Percentiles rank a stretch among this genome's conserved stretches.
Evolutionary conservation across 306 rosid species (phyloP).

Genomic region (Hylodesmum podocarpum): DNA sequence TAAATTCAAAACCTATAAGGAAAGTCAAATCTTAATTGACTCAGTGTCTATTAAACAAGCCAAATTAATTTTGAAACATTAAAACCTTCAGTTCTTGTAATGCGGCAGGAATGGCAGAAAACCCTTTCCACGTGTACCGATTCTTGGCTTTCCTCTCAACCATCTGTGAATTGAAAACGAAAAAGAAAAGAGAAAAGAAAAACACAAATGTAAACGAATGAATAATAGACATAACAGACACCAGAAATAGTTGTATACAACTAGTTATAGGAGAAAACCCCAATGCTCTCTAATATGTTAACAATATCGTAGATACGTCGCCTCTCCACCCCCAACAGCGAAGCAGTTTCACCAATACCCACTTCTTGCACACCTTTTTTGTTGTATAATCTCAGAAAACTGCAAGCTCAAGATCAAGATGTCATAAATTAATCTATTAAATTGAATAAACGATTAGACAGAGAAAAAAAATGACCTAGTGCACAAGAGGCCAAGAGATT

Average conservation of each 20-base stretch:
- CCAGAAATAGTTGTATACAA: not conserved
- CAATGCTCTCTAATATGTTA: slow-evolving; percentile 73
- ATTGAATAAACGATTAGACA: not conserved
- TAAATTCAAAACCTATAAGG: slow-evolving; percentile 10
- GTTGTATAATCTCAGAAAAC: slow-evolving; percentile 65
- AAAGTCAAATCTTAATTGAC: not conserved
- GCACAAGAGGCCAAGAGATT: slow-evolving; percentile 79
- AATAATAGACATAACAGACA: not conserved
- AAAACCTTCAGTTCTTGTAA: slow-evolving; percentile 67
- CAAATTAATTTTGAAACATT: not conserved
- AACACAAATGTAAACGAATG: not conserved
- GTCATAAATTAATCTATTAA: not conserved
- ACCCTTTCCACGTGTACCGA: slow-evolving; percentile 84
- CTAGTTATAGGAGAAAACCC: slow-evolving; percentile 29
- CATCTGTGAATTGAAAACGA: slow-evolving; percentile 44
- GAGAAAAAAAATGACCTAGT: slow-evolving; percentile 49
- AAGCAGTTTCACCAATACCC: slow-evolving; percentile 79
- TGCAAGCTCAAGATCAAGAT: not conserved
- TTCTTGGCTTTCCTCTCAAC: slow-evolving; percentile 74
- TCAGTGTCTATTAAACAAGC: not conserved
- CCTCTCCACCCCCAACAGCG: slow-evolving; percentile 68
- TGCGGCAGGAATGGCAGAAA: slow-evolving; percentile 59
- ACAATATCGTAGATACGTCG: slow-evolving; percentile 89
- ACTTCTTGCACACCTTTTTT: slow-evolving; percentile 51
- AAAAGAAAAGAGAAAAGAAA: not conserved